These are phyloP conservation scores for Quercus wislizeni DNA, from an alignment of 306 rosid genomes.

Conservation along the genomic window DNA sequence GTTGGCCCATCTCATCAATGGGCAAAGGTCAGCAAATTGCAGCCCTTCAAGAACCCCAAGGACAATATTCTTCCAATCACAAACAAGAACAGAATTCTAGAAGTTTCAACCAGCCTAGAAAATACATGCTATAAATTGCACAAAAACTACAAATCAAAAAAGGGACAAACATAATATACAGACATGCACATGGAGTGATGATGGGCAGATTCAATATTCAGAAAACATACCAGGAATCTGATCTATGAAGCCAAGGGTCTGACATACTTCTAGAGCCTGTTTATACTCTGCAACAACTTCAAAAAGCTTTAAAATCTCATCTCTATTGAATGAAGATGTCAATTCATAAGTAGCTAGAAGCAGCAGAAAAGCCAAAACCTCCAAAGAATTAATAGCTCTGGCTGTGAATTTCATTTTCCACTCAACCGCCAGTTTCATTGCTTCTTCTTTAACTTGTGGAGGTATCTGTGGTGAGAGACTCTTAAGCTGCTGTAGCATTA, in stretches of 20 bases:
- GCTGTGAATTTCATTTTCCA: conserved; percentile 37
- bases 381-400: conserved; percentile 29
- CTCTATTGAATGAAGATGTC: conserved; percentile 28
- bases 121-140: neutral
- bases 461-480: conserved; percentile 36
- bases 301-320: conserved; percentile 46
- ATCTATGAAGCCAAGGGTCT: conserved; percentile 35
- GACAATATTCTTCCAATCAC: no score
- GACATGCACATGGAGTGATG: neutral
- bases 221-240: conserved; percentile 45
- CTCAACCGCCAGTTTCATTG: conserved; percentile 42
- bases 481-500: conserved; percentile 34
- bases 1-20: no score
- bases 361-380: conserved; percentile 47
- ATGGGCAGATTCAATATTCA: neutral
- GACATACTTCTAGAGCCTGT: conserved; percentile 37
- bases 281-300: conserved; percentile 38
- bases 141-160: neutral
- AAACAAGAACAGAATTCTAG: neutral
- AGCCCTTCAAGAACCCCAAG: no score
- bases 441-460: conserved; percentile 40
- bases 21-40: no score
- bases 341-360: conserved; percentile 44
- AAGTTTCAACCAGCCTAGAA: neutral
- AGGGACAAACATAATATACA: neutral